phyloP scores from a whole-genome alignment of 2,329 filamentous ascomycete genomes.

The Sarocladium brachiariae region DNA sequence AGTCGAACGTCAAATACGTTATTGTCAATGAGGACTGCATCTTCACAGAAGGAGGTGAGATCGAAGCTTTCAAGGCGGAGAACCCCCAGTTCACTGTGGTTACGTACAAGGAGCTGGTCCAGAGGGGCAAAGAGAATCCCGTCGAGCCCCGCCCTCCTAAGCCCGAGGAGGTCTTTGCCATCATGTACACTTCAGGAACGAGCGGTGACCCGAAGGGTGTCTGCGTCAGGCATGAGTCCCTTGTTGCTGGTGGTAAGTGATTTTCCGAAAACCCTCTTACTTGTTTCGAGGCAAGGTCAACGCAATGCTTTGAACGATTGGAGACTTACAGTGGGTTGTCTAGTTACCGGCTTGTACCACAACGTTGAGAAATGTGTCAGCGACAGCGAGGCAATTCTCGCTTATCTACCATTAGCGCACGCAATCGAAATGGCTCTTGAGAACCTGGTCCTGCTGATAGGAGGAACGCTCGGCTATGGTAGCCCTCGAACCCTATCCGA shows the following conservation, averaged over 20 bases:
- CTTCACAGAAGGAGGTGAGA: constrained; percentile 42
- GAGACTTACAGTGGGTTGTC: no score
- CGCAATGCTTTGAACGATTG: no score
- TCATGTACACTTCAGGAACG: constrained; percentile 83
- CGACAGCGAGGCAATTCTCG: constrained; percentile 71
- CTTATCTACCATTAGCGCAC: constrained; percentile 90
- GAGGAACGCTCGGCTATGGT: constrained; percentile 88
- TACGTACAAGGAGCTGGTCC: constrained; percentile 47
- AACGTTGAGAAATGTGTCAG: constrained; percentile 74
- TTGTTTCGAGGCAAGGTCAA: no score
- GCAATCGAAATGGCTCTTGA: constrained; percentile 97
- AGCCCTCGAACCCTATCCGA: constrained; percentile 86
- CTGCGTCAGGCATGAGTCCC: constrained; percentile 70
- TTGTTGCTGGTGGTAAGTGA: constrained; percentile 61
- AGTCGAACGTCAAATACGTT: constrained; percentile 49
- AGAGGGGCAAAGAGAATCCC: constrained; percentile 59
- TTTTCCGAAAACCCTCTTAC: no score
- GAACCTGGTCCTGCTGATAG: constrained; percentile 82
- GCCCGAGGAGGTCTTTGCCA: constrained; percentile 73
- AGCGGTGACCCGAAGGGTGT: constrained; percentile 88
- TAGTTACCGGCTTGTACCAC: constrained; percentile 70
- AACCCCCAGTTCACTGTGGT: constrained; percentile 47
- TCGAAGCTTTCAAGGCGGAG: constrained; percentile 49
- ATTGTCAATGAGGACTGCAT: constrained; percentile 56
- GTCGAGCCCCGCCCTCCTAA: constrained; percentile 64